Percentiles rank a stretch among this genome's conserved stretches.
Evolutionary conservation across 306 rosid species (phyloP).

Genomic region (Vigna mungo): DNA sequence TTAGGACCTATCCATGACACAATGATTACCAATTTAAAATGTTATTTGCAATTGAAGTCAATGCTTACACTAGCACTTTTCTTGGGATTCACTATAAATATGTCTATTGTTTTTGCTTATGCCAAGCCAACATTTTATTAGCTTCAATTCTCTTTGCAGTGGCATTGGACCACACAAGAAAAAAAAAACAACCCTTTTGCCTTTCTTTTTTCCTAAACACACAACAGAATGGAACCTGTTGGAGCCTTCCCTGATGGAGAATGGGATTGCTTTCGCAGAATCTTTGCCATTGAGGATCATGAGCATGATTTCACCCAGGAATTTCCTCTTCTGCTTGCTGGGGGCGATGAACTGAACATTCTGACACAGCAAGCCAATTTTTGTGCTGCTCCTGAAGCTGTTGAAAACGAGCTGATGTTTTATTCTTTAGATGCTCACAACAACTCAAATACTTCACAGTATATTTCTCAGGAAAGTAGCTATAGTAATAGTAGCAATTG

Average conservation of each 20-base stretch:
- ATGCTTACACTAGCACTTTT: constrained; percentile 49
- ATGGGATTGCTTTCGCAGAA: constrained; percentile 63
- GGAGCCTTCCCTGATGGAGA: constrained; percentile 76
- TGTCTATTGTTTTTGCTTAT: constrained; percentile 38
- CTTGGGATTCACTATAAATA: constrained; percentile 52
- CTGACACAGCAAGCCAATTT: constrained; percentile 44
- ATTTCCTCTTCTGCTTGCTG: constrained; percentile 50
- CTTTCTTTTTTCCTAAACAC: neutral
- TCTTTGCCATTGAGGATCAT: constrained; percentile 63
- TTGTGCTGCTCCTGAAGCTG: constrained; percentile 42
- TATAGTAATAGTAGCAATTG: constrained; percentile 46
- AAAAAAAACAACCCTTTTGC: neutral
- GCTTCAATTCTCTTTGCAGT: constrained; percentile 35
- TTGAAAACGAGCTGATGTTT: constrained; percentile 50
- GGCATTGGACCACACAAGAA: constrained; percentile 18
- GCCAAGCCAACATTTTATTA: constrained; percentile 45
- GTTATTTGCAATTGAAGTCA: constrained; percentile 55
- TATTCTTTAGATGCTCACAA: constrained; percentile 56
- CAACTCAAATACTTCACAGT: constrained; percentile 56
- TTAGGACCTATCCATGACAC: constrained; percentile 56
- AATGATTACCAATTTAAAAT: constrained; percentile 58
- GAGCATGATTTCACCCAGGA: constrained; percentile 51
- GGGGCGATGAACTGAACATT: constrained; percentile 49
- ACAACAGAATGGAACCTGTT: constrained; percentile 62
- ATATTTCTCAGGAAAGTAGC: constrained; percentile 62